Percentiles rank a stretch among this genome's conserved stretches.
phyloP scores from a whole-genome alignment of 495 filamentous ascomycete genomes.

The Tuber borchii region DNA sequence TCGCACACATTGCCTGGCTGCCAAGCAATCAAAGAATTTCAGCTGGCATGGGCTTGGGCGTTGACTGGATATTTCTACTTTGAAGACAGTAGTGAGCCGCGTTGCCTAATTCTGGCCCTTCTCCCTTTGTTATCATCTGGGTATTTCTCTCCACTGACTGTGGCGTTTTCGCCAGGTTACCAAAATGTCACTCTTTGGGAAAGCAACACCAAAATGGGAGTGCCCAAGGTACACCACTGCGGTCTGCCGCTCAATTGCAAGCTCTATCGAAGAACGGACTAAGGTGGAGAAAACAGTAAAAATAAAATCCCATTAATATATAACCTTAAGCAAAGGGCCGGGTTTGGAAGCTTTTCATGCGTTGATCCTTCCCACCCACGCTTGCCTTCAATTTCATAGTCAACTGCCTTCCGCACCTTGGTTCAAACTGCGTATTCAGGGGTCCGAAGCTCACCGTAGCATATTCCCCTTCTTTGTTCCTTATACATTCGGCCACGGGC shows the following conservation, averaged over 20 bases:
- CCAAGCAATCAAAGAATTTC: slow-evolving; percentile 9
- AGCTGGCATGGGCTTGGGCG: slow-evolving; percentile 5
- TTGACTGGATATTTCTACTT: not conserved
- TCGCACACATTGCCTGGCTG: slow-evolving; percentile 11
- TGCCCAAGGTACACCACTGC: not conserved
- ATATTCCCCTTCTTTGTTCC: slow-evolving; percentile 3
- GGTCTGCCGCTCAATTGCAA: not conserved
- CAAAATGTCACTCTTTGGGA: not conserved
- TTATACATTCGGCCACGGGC: not conserved
- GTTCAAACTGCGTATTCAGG: not conserved
- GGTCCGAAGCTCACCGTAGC: not conserved
- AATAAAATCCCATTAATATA: not conserved
- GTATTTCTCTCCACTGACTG: not conserved
- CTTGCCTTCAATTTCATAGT: not conserved
- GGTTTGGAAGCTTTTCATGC: not conserved
- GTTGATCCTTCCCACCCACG: not conserved
- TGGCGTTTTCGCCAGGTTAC: slow-evolving; percentile 3
- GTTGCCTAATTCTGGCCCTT: not conserved
- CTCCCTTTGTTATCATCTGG: slow-evolving; percentile 4
- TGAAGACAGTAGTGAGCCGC: not conserved
- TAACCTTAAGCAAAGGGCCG: not conserved
- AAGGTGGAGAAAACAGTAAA: not conserved
- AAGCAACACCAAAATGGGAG: not conserved
- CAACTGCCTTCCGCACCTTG: not conserved
- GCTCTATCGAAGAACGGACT: not conserved